Conservation (phyloP, 2,329 filamentous ascomycete genomes). For the Neurospora sp. region DNA sequence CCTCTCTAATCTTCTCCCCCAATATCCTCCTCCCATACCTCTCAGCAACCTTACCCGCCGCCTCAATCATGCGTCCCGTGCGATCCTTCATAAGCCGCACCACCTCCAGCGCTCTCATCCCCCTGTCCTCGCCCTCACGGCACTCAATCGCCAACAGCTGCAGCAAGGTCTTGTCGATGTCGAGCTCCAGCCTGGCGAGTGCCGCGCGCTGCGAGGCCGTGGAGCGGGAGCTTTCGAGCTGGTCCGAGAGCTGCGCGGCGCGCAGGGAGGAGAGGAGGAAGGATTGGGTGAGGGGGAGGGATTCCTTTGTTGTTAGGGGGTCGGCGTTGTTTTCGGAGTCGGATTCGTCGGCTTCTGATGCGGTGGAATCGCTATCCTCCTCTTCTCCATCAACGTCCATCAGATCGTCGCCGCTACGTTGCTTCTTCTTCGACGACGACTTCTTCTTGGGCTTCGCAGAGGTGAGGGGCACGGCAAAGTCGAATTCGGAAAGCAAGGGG, state of each 20-base stretch:
- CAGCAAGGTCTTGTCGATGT: slow-evolving; percentile 81
- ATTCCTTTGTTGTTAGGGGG: slow-evolving; percentile 30
- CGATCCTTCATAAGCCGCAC: slow-evolving; percentile 77
- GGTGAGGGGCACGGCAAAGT: slow-evolving; percentile 74
- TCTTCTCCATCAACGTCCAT: slow-evolving; percentile 24
- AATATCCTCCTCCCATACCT: slow-evolving; percentile 72
- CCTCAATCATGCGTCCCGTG: slow-evolving; percentile 81
- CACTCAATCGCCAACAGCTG: slow-evolving; percentile 87
- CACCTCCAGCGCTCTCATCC: slow-evolving; percentile 90
- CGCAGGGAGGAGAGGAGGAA: slow-evolving; percentile 68
- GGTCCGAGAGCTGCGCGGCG: slow-evolving; percentile 64
- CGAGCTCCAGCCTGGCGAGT: slow-evolving; percentile 63
- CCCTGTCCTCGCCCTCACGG: slow-evolving; percentile 80
- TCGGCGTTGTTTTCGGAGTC: slow-evolving; percentile 21
- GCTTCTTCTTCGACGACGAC: slow-evolving; percentile 22
- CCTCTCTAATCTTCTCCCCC: slow-evolving; percentile 80
- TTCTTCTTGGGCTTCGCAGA: slow-evolving; percentile 32
- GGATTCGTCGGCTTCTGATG: slow-evolving; percentile 22
- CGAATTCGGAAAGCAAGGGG: slow-evolving; percentile 84
- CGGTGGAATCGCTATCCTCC: slow-evolving; percentile 14
- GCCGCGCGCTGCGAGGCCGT: slow-evolving; percentile 54
- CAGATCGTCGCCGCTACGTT: slow-evolving; percentile 18
- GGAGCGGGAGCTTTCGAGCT: slow-evolving; percentile 57
- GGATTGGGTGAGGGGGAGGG: slow-evolving; percentile 63
- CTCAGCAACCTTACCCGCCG: slow-evolving; percentile 79